Evolutionary conservation across 768 basidiomycete species (phyloP).

Genomic region (Nidula microcarpa): DNA sequence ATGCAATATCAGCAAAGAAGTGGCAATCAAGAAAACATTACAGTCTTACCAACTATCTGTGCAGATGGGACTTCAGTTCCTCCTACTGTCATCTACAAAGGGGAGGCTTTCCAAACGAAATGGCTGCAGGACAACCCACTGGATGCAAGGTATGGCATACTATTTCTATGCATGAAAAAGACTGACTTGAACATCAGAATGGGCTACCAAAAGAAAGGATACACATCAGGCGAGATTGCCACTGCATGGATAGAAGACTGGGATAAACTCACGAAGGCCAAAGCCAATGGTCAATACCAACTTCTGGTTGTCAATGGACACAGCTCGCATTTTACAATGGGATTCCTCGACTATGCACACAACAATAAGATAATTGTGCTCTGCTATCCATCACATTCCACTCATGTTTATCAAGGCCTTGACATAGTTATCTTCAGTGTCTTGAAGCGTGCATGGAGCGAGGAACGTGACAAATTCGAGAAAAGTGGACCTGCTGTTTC

Average conservation of each 20-base stretch:
- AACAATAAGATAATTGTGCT: slow-evolving; percentile 27
- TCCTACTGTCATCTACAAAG: slow-evolving; percentile 35
- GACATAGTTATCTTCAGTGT: slow-evolving; percentile 28
- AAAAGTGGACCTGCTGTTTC: slow-evolving; percentile 1
- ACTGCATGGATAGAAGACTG: slow-evolving; percentile 22
- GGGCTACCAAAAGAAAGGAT: slow-evolving; percentile 24
- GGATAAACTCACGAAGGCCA: slow-evolving; percentile 12
- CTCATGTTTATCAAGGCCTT: slow-evolving; percentile 34
- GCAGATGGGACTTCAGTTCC: slow-evolving; percentile 25
- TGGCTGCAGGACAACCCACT: slow-evolving; percentile 31
- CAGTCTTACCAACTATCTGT: slow-evolving; percentile 30
- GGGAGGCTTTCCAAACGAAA: slow-evolving; percentile 17
- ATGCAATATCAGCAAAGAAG: slow-evolving; percentile 22
- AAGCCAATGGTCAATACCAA: not conserved
- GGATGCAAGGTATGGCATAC: slow-evolving; percentile 20
- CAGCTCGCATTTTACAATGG: slow-evolving; percentile 19
- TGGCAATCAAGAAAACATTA: slow-evolving; percentile 26
- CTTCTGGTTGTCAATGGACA: not conserved
- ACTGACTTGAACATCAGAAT: slow-evolving; percentile 1
- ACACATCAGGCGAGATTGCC: slow-evolving; percentile 19
- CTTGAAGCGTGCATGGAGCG: slow-evolving; percentile 20
- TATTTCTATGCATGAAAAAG: not conserved
- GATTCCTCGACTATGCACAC: slow-evolving; percentile 27
- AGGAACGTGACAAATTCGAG: slow-evolving; percentile 14
- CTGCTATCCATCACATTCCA: slow-evolving; percentile 38